phyloP scores from a whole-genome alignment of 164 flowering plant genomes.

The Umbilicus rupestris region DNA sequence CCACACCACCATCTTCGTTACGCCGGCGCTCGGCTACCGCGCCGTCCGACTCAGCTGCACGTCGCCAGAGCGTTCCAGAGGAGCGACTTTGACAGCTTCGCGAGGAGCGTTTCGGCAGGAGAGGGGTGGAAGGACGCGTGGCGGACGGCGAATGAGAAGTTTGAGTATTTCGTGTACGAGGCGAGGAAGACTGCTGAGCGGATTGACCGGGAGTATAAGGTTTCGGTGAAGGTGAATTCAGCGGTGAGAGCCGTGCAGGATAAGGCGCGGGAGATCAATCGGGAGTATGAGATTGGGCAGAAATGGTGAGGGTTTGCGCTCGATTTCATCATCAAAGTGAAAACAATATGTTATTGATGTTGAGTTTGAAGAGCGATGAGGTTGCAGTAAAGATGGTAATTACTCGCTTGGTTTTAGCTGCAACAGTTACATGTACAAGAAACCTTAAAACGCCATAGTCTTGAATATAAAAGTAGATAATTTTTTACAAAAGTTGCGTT shows the following conservation, averaged over 20 bases:
- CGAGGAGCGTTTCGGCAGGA: constrained; percentile 43
- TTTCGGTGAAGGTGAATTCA: constrained; percentile 39
- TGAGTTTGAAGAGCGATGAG: constrained; percentile 81
- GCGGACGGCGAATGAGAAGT: constrained; percentile 71
- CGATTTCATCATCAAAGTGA: constrained; percentile 49
- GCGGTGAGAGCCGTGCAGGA: constrained; percentile 35
- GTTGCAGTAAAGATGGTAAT: background rate
- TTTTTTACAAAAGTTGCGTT: too few relatives aligned
- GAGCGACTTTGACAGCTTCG: constrained; percentile 60
- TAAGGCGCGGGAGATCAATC: constrained; percentile 57
- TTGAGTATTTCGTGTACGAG: constrained; percentile 62
- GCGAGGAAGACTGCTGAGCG: constrained; percentile 76
- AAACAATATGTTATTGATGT: constrained; percentile 68
- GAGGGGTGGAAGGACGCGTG: constrained; percentile 61
- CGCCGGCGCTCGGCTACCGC: background rate
- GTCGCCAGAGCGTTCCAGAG: constrained; percentile 46
- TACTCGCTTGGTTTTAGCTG: background rate
- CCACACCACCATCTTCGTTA: background rate
- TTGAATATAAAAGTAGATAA: too few relatives aligned
- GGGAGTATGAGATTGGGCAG: constrained; percentile 49
- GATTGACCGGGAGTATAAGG: constrained; percentile 57
- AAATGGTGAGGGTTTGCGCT: constrained; percentile 48
- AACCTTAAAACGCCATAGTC: too few relatives aligned
- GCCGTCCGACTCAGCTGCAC: background rate
- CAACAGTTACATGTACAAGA: too few relatives aligned